Percentiles rank a stretch among this genome's conserved stretches.
These are phyloP conservation scores for Termitomyces sp. DNA, from an alignment of 768 basidiomycete species.

Conservation along the genomic window DNA sequence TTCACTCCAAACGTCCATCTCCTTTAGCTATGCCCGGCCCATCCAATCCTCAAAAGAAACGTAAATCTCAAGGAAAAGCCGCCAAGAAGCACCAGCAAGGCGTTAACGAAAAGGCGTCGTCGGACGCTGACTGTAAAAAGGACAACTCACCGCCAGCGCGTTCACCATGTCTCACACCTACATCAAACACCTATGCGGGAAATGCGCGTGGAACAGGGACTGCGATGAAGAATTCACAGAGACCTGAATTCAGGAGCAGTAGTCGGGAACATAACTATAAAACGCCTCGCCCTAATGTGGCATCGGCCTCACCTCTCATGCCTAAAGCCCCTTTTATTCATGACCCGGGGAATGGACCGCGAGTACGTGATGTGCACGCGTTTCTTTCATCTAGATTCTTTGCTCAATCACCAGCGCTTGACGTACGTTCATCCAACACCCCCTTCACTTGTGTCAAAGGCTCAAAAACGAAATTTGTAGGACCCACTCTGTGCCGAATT, in stretches of 20 bases:
- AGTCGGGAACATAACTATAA: neutral
- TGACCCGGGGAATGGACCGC: constrained; percentile 77
- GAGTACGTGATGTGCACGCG: constrained; percentile 60
- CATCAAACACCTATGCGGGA: neutral
- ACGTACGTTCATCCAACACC: constrained; percentile 25
- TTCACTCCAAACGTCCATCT: neutral
- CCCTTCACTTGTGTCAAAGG: neutral
- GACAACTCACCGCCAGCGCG: constrained; percentile 6
- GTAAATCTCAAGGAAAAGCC: constrained; percentile 33
- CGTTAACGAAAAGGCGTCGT: constrained; percentile 5
- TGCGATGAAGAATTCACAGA: neutral
- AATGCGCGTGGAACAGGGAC: neutral
- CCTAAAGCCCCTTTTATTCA: constrained; percentile 59
- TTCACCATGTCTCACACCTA: neutral
- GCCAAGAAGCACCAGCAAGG: constrained; percentile 27
- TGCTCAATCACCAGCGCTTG: constrained; percentile 57
- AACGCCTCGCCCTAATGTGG: neutral
- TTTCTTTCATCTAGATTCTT: constrained; percentile 66
- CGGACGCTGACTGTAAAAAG: neutral
- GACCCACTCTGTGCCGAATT: constrained; percentile 75
- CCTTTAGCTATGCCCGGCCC: constrained; percentile 55
- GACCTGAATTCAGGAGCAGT: neutral
- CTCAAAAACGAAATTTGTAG: constrained; percentile 12
- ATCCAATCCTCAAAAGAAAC: constrained; percentile 47
- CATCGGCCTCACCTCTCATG: constrained; percentile 7